A percentile compares a stretch with the other conserved stretches of the same genome.
Conservation (phyloP, 2,329 filamentous ascomycete species). For the Penicillium polonicum region DNA sequence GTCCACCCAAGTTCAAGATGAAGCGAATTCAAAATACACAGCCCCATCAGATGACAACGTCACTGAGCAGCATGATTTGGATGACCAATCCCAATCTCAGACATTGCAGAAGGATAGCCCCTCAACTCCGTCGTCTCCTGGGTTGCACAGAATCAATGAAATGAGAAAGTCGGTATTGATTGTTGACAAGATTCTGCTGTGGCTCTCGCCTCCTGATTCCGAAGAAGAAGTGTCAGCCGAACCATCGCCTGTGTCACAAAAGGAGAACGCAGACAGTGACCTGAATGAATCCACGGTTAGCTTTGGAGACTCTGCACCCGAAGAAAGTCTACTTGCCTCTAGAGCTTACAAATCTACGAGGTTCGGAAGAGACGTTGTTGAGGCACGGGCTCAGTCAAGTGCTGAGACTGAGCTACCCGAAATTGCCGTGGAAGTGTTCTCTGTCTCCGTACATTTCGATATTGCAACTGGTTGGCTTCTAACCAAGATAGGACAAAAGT, state of each 20-base stretch:
- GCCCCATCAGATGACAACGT: conserved; percentile 18
- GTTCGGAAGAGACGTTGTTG: conserved; percentile 13
- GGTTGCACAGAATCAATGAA: conserved; percentile 26
- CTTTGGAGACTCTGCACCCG: conserved; percentile 22
- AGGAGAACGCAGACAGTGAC: conserved; percentile 17
- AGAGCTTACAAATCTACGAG: conserved; percentile 23
- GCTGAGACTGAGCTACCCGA: conserved; percentile 9
- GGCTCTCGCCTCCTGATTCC: conserved; percentile 33
- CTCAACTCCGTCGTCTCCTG: conserved; percentile 17
- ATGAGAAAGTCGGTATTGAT: conserved; percentile 37
- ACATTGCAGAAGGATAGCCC: conserved; percentile 16
- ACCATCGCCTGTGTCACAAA: conserved; percentile 8
- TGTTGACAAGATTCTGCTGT: conserved; percentile 37
- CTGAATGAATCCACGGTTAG: conserved; percentile 23
- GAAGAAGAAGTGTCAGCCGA: conserved; percentile 10
- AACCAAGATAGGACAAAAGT: conserved; percentile 37
- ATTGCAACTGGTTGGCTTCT: conserved; percentile 45
- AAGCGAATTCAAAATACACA: conserved; percentile 33
- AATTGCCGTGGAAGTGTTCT: conserved; percentile 35
- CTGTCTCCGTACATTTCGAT: conserved; percentile 37
- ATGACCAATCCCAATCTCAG: conserved; percentile 9
- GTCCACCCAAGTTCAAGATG: conserved; percentile 12
- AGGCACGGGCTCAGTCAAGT: conserved; percentile 3
- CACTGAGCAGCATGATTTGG: conserved; percentile 10
- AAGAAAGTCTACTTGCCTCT: conserved; percentile 29